Base-by-base conservation (phyloP, 768 basidiomycete species). In the Lactarius vividus region DNA sequence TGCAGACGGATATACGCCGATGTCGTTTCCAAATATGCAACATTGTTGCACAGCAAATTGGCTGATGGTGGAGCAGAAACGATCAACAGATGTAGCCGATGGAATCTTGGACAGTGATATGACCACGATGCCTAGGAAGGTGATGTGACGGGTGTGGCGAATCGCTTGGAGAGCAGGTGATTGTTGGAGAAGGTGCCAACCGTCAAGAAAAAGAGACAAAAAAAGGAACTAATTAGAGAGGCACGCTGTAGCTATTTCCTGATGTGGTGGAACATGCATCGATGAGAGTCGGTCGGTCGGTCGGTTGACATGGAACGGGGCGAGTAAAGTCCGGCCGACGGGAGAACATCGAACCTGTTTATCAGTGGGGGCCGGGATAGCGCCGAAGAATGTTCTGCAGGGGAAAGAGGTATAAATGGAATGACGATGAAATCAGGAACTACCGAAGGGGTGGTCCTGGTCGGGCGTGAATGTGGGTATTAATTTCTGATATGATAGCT, bases 291-390 rank as follows among this genome's bases (percentile, higher is more conserved):
- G 1, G 58, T 42, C 58, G 26, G 49, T 42, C 64, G 42, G 42
- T 39, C 6, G 39, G 40, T 52, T 52, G 49, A 52, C 49, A 52
- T 42, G 61, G 55, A 18, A 46, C 39, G 65, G 65, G 57, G 61
- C 65, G 62, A 63, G 57, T 46, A 67, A 63, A 67, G 53, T 67
- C 66, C 66, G 66, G 44, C 61, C 49, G 61, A 39, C 65, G 65
- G 66, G 49, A 55, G 52, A 54, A 59, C 40, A 57, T 63, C 62
- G 57, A 62, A 49, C 29, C 13, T 60, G 54, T 44, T 26, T 31
- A 52, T 57, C 15, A 55, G 63, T 18, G 20, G 49, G 29, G 35
- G 3, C 64, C 65, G 57, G 65, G 39, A 54, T 53, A 59, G 61
- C 61, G 61, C 65, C 65, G 61, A 62, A 18, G 61, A 66, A 66